Conservation (phyloP, 2,329 filamentous ascomycete species). For the Neodidymelliopsis sp. region DNA sequence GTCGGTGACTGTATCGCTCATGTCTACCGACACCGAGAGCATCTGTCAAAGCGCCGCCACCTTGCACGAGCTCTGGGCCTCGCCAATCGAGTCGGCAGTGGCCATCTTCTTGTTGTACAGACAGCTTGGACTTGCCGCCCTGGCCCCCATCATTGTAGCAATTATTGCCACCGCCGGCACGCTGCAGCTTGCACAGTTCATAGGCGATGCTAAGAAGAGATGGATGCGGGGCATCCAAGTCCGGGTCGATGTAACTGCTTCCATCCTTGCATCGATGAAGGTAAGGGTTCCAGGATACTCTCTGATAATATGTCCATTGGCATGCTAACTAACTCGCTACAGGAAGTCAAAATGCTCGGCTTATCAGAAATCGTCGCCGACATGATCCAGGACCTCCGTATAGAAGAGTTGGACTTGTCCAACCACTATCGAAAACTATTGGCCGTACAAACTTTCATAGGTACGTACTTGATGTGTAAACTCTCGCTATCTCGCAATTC, state of each 20-base stretch:
- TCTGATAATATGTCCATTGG: too few relatives aligned
- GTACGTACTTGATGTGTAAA: neutral
- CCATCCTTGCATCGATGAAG: conserved; percentile 24
- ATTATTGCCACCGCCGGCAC: conserved; percentile 14
- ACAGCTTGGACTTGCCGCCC: conserved; percentile 20
- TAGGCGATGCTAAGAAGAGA: conserved; percentile 22
- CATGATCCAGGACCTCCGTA: conserved; percentile 17
- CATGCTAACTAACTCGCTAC: too few relatives aligned
- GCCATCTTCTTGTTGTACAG: conserved; percentile 18
- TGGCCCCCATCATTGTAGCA: conserved; percentile 21
- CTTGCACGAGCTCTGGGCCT: conserved; percentile 24
- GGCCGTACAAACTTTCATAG: neutral
- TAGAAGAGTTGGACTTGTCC: conserved; percentile 11
- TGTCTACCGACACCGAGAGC: conserved; percentile 26
- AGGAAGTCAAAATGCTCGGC: conserved; percentile 27
- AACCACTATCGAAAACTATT: neutral
- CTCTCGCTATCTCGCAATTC: too few relatives aligned
- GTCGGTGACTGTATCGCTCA: conserved; percentile 23
- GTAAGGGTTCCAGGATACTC: too few relatives aligned
- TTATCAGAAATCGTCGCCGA: conserved; percentile 11
- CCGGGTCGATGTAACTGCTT: conserved; percentile 23
- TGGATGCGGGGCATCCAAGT: conserved; percentile 25
- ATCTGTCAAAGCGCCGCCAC: conserved; percentile 17
- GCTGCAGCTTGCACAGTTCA: conserved; percentile 13
- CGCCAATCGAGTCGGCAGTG: conserved; percentile 18